These are phyloP conservation scores for Periconia sp. DNA, from an alignment of 2,329 filamentous ascomycete genomes.

Conservation along the genomic window DNA sequence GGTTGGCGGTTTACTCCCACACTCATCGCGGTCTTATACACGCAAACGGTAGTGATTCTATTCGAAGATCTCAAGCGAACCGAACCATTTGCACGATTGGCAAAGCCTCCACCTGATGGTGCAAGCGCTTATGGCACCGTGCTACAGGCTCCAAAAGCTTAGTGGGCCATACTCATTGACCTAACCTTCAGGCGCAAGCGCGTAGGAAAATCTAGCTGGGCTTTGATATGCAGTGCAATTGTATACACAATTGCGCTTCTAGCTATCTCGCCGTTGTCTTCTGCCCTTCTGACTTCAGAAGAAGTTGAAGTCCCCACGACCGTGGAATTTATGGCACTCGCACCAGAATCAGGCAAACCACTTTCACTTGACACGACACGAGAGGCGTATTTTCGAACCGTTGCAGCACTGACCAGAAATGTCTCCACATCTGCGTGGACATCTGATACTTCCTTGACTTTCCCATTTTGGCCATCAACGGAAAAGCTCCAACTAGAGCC, in stretches of 20 bases:
- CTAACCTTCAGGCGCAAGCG: conserved; percentile 7
- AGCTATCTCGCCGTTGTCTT: conserved; percentile 17
- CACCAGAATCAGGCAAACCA: not conserved
- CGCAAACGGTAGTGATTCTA: conserved; percentile 19
- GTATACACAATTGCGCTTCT: conserved; percentile 12
- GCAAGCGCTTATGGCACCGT: conserved; percentile 13
- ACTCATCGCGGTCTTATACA: conserved; percentile 22
- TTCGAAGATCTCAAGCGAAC: conserved; percentile 23
- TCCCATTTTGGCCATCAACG: conserved; percentile 19
- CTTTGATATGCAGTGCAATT: conserved; percentile 6
- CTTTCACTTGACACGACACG: conserved; percentile 5
- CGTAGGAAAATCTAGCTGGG: conserved; percentile 12
- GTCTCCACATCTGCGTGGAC: conserved; percentile 18
- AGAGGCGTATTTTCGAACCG: conserved; percentile 18
- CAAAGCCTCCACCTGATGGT: conserved; percentile 10
- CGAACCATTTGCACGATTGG: conserved; percentile 20
- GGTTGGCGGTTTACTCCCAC: conserved; percentile 27
- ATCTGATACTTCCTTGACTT: conserved; percentile 10
- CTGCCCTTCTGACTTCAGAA: conserved; percentile 16
- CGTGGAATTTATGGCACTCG: conserved; percentile 8
- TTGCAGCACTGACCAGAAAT: conserved; percentile 11
- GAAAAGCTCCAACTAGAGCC: conserved; percentile 12
- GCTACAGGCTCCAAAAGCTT: conserved; percentile 14
- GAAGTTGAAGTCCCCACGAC: conserved; percentile 9
- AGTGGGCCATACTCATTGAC: conserved; percentile 15